Evolutionary conservation across 768 basidiomycete genomes (phyloP).

Genomic region (Tulasnella sp.): DNA sequence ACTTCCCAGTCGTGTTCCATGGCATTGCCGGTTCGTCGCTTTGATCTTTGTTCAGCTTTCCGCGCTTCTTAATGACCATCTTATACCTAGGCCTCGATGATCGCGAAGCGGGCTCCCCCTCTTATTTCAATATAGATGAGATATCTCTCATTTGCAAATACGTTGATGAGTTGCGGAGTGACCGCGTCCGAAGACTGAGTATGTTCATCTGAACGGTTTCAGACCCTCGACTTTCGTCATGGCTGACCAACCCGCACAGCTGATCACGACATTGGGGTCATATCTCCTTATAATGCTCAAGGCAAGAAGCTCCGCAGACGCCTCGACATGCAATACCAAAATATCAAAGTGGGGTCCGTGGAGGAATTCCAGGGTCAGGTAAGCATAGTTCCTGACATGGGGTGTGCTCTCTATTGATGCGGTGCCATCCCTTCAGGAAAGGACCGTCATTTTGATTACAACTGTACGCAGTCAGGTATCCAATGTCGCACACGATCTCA

Average conservation of each 20-base stretch:
- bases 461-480: not conserved
- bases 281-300: slow-evolving; percentile 58
- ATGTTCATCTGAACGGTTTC: not conserved
- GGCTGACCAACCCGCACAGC: slow-evolving; percentile 33
- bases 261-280: slow-evolving; percentile 47
- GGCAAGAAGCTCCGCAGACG: slow-evolving; percentile 40
- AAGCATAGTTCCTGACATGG: slow-evolving; percentile 22
- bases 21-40: slow-evolving; percentile 41
- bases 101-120: slow-evolving; percentile 59
- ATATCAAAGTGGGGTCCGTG: slow-evolving; percentile 54
- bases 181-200: slow-evolving; percentile 27
- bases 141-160: slow-evolving; percentile 47
- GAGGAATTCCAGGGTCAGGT: slow-evolving; percentile 56
- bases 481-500: not conserved
- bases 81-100: slow-evolving; percentile 38
- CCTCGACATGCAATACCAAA: slow-evolving; percentile 19
- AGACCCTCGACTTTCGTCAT: not conserved
- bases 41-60: not conserved
- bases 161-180: slow-evolving; percentile 31
- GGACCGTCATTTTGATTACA: slow-evolving; percentile 2
- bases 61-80: not conserved
- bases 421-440: not conserved
- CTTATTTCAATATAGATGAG: slow-evolving; percentile 64
- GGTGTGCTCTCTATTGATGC: slow-evolving; percentile 48
- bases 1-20: slow-evolving; percentile 59